phyloP scores from a whole-genome alignment of 768 basidiomycete genomes.

The Russula sp. region DNA sequence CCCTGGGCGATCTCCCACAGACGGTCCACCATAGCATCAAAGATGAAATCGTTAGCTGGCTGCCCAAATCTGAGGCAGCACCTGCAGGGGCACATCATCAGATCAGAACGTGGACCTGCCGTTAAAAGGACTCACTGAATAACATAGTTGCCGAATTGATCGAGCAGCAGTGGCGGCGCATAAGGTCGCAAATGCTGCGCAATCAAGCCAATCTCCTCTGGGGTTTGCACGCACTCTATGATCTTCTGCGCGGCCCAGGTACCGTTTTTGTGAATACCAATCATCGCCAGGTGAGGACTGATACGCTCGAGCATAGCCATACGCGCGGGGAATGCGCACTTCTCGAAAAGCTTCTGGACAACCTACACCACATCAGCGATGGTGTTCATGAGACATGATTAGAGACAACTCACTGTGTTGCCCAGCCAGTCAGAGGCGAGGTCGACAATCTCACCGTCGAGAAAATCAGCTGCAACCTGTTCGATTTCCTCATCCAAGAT shows the following conservation, averaged over 20 bases:
- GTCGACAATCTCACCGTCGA: slow-evolving; percentile 92
- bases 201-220: slow-evolving; percentile 81
- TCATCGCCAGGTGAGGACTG: slow-evolving; percentile 89
- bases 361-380: slow-evolving; percentile 41
- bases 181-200: slow-evolving; percentile 85
- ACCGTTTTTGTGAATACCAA: slow-evolving; percentile 98
- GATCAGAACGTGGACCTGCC: neutral
- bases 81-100: slow-evolving; percentile 32
- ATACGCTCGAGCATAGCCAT: slow-evolving; percentile 92
- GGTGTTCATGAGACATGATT: neutral
- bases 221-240: slow-evolving; percentile 85
- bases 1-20: slow-evolving; percentile 99
- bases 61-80: slow-evolving; percentile 87
- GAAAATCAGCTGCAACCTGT: slow-evolving; percentile 79
- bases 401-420: slow-evolving; percentile 60
- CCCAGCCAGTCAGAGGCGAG: slow-evolving; percentile 97
- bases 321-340: slow-evolving; percentile 67
- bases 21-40: slow-evolving; percentile 95
- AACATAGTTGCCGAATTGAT: slow-evolving; percentile 91
- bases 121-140: slow-evolving; percentile 58
- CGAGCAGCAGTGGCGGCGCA: slow-evolving; percentile 86
- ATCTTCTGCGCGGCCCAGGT: slow-evolving; percentile 99
- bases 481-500: slow-evolving; percentile 85
- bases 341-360: slow-evolving; percentile 95
- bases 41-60: slow-evolving; percentile 91